phyloP scores from a whole-genome alignment of 208 protist genomes.

The Trypanosoma lewisi region DNA sequence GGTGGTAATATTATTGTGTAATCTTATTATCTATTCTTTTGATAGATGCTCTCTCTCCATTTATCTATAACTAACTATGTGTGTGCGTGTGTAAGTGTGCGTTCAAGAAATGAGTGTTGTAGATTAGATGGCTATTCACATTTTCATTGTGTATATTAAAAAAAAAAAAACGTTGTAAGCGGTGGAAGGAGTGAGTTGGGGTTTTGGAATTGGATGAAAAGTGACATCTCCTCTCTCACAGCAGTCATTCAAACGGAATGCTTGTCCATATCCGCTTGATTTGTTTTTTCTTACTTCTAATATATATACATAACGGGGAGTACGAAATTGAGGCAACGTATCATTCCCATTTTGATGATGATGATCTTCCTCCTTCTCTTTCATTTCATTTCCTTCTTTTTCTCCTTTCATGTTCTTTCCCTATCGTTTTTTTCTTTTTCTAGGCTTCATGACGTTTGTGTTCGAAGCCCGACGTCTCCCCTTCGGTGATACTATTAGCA shows the following conservation, averaged over 20 bases:
- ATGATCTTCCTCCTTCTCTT: neutral
- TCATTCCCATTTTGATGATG: too few relatives aligned
- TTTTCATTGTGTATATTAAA: neutral
- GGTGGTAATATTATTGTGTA: too few relatives aligned
- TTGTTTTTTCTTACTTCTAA: too few relatives aligned
- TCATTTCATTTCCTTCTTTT: neutral
- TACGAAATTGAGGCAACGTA: too few relatives aligned
- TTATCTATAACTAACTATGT: too few relatives aligned
- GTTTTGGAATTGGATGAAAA: too few relatives aligned
- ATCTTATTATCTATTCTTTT: too few relatives aligned
- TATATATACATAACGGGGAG: too few relatives aligned
- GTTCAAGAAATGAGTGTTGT: neutral
- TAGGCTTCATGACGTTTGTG: conserved; percentile 56
- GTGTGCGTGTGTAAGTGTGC: neutral
- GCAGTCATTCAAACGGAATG: too few relatives aligned
- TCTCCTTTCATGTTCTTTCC: neutral
- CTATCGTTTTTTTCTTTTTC: neutral
- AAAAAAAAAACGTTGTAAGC: neutral
- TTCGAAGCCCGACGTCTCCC: conserved; percentile 69
- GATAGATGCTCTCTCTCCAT: too few relatives aligned
- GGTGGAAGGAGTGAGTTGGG: neutral
- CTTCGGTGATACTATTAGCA: conserved; percentile 26
- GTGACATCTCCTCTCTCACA: too few relatives aligned
- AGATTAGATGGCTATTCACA: neutral
- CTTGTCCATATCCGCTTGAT: too few relatives aligned